Evolutionary conservation across 805 yeast genomes (phyloP), one percentile per base, ranked within the genome.

Genomic region (Candida parachauliodes): DNA sequence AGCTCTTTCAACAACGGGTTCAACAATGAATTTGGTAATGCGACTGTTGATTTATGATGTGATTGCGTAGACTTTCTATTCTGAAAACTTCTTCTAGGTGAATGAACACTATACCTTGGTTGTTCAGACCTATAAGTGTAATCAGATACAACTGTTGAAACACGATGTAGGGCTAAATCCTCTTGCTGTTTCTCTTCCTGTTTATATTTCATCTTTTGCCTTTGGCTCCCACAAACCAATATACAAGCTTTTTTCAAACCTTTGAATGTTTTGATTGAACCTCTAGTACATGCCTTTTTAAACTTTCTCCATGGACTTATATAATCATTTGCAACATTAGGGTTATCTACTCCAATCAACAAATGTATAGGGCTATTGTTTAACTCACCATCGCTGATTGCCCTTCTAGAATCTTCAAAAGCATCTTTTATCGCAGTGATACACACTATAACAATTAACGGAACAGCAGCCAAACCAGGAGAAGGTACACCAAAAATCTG

Each of bases 351-450:
- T 8, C 83, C 80, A 8, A 55, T 47, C 32, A 84, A 57, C 19
- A 77, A 50, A 51, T 79, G 83, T 9, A 83, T 75, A 12, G 77
- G 70, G 2, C 82, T 72, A 50, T 80, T 81, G 55, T 84, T 84
- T 52, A 84, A 64, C 43, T 83, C 88, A 38, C 68, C 62, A 57
- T 84, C 94, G 27, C 79, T 74, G 2, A 68, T 49, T 2, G 76
- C 74, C 49, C 94, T 71, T 41, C 84, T 69, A 46, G 76, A 81
- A 57, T 84, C 94, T 59, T 84, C 94, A 47, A 84, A 67, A 0
- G 83, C 89, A 59, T 85, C 93, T 51, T 83, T 81, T 45, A 80
- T 54, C 4, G 88, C 89, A 2, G 93, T 84, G 45, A 84, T 65
- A 38, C 70, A 67, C 14, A 84, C 88, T 65, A 84, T 83, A 39